Percentiles rank a stretch among this genome's conserved stretches.
phyloP scores from a whole-genome alignment of 129 eudicot genomes.

The Heracleum sosnowskyi region DNA sequence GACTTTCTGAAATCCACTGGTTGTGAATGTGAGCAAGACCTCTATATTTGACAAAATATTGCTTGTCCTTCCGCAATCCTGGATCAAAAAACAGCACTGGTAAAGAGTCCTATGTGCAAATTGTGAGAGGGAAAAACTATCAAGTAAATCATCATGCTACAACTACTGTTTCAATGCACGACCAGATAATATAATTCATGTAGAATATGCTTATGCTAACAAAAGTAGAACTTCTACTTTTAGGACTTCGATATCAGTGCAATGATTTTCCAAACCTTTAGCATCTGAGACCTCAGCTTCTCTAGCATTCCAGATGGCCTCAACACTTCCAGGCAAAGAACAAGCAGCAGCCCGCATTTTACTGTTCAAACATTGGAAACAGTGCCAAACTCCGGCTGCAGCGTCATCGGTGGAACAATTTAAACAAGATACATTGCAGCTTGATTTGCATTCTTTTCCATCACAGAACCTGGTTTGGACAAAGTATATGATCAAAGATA shows the following conservation, averaged over 20 bases:
- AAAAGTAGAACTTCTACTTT: background rate
- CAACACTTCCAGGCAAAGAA: slow-evolving; percentile 36
- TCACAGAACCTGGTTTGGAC: slow-evolving; percentile 33
- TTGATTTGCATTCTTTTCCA: slow-evolving; percentile 43
- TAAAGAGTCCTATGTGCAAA: background rate
- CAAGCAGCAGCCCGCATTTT: slow-evolving; percentile 33
- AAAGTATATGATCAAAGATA: slow-evolving; percentile 12
- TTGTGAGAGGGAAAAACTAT: background rate
- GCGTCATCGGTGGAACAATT: slow-evolving; percentile 22
- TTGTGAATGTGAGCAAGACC: slow-evolving; percentile 74
- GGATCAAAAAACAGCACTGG: background rate
- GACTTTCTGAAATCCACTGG: slow-evolving; percentile 53
- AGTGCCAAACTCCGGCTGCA: slow-evolving; percentile 38
- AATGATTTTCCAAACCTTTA: slow-evolving; percentile 27
- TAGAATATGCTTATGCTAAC: background rate
- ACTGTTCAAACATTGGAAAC: slow-evolving; percentile 39
- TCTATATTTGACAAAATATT: slow-evolving; percentile 64
- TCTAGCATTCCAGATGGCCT: slow-evolving; percentile 56
- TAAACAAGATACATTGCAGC: slow-evolving; percentile 40
- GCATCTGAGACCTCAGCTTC: slow-evolving; percentile 42
- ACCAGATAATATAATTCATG: background rate
- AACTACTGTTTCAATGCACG: background rate
- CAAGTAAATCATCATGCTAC: background rate
- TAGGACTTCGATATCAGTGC: background rate
- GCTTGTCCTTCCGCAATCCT: slow-evolving; percentile 48